Conservation (phyloP, 352 stramenopile genomes). For the Plasmopara viticola region DNA sequence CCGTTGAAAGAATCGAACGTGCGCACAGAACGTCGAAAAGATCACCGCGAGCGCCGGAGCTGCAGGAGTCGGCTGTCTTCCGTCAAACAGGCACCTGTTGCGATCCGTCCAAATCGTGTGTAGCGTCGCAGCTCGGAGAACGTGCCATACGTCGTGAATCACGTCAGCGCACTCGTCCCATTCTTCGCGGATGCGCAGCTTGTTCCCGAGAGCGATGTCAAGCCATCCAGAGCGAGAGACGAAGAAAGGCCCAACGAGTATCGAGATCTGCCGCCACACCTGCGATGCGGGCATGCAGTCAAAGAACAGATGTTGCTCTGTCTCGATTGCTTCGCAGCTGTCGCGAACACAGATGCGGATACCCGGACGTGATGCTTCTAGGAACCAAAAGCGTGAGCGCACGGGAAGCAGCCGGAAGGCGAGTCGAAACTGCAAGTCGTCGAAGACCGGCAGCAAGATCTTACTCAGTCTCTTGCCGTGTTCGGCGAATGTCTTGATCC, state of each 20-base stretch:
- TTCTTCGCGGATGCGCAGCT: background rate
- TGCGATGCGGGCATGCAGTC: slow-evolving; percentile 2
- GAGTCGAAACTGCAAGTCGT: slow-evolving; percentile 4
- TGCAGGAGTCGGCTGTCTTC: background rate
- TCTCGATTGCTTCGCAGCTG: background rate
- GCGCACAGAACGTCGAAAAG: background rate
- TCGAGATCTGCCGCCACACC: background rate
- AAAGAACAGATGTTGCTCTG: slow-evolving; percentile 6
- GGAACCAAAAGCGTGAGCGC: slow-evolving; percentile 3
- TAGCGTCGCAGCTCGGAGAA: background rate
- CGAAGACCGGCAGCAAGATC: slow-evolving; percentile 8
- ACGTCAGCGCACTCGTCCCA: background rate
- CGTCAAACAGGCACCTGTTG: background rate
- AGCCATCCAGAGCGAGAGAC: background rate
- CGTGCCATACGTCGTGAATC: background rate
- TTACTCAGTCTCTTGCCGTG: slow-evolving; percentile 5
- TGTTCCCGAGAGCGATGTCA: background rate
- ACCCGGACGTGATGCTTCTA: background rate
- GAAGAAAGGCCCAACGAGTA: background rate
- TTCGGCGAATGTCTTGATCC: slow-evolving; percentile 1
- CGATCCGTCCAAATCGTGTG: background rate
- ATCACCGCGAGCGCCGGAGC: background rate
- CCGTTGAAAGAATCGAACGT: background rate
- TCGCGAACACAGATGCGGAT: background rate
- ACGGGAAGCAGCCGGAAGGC: slow-evolving; percentile 7